Base-by-base conservation (phyloP, 805 yeast genomes). In the Wickerhamiella shivajii region DNA sequence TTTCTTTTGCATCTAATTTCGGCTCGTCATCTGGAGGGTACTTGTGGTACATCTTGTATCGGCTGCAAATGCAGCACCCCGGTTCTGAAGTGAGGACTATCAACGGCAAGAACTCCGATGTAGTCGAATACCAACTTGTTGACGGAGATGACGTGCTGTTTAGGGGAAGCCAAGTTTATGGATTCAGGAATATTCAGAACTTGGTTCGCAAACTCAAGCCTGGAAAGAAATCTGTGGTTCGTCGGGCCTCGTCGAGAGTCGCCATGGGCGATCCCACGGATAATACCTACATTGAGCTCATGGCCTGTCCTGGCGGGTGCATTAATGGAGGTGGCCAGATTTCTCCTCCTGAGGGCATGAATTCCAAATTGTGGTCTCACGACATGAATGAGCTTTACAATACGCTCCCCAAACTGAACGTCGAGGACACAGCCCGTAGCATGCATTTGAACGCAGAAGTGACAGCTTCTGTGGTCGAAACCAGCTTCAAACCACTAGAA, bases 241-340 rank as follows among this genome's bases (percentile, higher is more conserved):
- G 42, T 10, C 33, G 45, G 4, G 44, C 52, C n/a, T 26, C 38
- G 10, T 44, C 29, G 27, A 24, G 47, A 5, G 42, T 36, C 12
- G 40, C 42, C 9, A 59, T 44, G 2, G 74, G 73, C 0, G 85
- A 79, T 39, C 77, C 87, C 1, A 55, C 68, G 20, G 62, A 59
- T 25, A 74, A 79, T 44, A 90, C 81, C 41, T 80, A 77, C 44
- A 79, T 87, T 5, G 98, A 90, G 48, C 77, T 90, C 28, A 87
- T 84, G 95, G 98, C 98, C 1, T 90, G 98, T 53, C 98, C 98
- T 5, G 84, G 81, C 18, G 98, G 98, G 1, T 90, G 97, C 50
- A 79, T 85, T 37, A 90, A 87, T 49, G 98, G 98, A 8, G 97
- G 98, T 15, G 98, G 98, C 0, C 85, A 84, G 46, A 67, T 83